Evolutionary conservation across 257 asterid species (phyloP).

Genomic region (Solanum clarkiae): DNA sequence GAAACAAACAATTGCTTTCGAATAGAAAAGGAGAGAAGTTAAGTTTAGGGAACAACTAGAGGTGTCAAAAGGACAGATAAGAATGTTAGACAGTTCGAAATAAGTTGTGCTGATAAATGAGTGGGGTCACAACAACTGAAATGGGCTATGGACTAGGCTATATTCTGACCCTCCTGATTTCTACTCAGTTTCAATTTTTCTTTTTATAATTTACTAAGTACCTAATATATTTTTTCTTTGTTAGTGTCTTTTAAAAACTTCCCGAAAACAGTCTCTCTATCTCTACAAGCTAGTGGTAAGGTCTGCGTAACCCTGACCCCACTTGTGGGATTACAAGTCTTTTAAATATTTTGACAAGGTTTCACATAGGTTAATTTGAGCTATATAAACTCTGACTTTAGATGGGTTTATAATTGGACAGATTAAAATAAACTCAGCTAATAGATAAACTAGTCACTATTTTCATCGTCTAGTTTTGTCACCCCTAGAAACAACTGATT

Average conservation of each 20-base stretch:
- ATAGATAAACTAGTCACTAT: not conserved
- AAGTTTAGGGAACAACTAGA: not conserved
- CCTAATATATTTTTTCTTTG: too few species aligned
- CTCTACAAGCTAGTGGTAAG: too few species aligned
- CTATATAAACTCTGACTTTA: not conserved
- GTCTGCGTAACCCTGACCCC: too few species aligned
- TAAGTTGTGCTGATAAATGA: not conserved
- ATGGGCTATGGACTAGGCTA: not conserved
- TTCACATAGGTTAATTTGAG: not conserved
- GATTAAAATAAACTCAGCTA: not conserved
- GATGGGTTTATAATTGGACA: not conserved
- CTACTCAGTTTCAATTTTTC: too few species aligned
- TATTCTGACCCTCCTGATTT: not conserved
- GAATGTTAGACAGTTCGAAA: not conserved
- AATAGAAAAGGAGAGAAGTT: not conserved
- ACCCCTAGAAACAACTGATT: not conserved
- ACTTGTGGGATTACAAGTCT: too few species aligned
- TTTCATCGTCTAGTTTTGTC: not conserved
- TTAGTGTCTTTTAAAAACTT: too few species aligned
- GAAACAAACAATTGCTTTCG: not conserved
- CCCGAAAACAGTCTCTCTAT: too few species aligned
- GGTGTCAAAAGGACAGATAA: not conserved
- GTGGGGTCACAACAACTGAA: not conserved
- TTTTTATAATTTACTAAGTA: too few species aligned
- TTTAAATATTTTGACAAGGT: too few species aligned